Base-by-base conservation (phyloP, 2,329 filamentous ascomycete genomes). In the Venturia nashicola region DNA sequence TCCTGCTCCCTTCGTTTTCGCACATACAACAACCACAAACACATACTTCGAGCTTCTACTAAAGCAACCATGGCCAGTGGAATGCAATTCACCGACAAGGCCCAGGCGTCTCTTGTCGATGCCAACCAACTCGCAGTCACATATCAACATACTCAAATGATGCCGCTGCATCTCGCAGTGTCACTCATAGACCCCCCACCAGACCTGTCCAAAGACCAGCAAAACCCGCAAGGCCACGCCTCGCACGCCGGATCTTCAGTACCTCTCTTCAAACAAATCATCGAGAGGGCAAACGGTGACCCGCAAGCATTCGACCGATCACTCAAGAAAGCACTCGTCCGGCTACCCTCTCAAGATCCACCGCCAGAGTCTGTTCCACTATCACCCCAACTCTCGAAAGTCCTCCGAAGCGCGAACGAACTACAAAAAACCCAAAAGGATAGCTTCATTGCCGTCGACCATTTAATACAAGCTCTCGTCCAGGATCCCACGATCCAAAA, bases 391-490 rank as follows among this genome's bases (percentile, higher is more conserved):
- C 92, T 97, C 76, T 85, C 87, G 67, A 90, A 88, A 69, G 83
- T 97, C 65, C 81, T 99, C 61, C 85, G 91, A 69, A 85, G 90
- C 69, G 91, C 94, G 2, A 86, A 89, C 74, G 91, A 97, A 40
- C 77, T 99, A 63, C 93, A 95, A 70, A 96, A 95, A 78, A 91
- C 92, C n/a, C 94, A 99, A 71, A 97, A 97, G 71, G 94, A 99
- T 74, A 90, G 86, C 68, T 99, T 86, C 75, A 90, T 99, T 68
- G 94, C 93, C 48, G 87, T 97, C 65, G 94, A 97, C 76, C 94
- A 99, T 74, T 82, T 99, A 61, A 97, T 99, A 71, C 86, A 87
- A 67, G 86, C 90, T 1, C 80, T 97, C 27, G 84, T 87, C 14
- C 91, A 97, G 70, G 94, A 99, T 70, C 68, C 82, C 7, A 79